Evolutionary conservation across 805 yeast species (phyloP), one percentile per base, ranked within the genome.

Genomic region (Blastobotrys parvus): DNA sequence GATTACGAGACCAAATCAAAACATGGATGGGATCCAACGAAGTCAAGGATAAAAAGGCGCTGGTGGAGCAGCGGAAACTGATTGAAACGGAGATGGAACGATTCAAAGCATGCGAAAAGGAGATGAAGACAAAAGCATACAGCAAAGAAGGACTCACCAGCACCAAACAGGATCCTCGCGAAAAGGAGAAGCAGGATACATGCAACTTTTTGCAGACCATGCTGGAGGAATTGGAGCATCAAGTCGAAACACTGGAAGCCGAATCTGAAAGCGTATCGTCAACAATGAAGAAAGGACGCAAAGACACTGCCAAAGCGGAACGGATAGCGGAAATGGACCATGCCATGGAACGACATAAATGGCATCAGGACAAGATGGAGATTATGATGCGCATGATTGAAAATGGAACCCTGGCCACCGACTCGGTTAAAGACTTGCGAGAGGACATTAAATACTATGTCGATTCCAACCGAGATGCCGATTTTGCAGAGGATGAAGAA

Each of bases 401-500:
- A 49, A 85, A 82, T 60, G 90, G 86, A 49, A 81, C 77, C 37
- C 64, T 92, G 49, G 87, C 81, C 30, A 82, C 88, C 2, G 94
- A 83, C 16, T 74, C 76, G 41, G 77, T 90, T 7, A 80, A 80
- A 53, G 80, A 72, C 18, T 76, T 87, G 45, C 80, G 81, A 58
- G 97, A 90, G 42, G 97, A 90, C 61, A 83, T 90, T 60, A 84
- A 77, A 53, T 90, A 92, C 65, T 89, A 86, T 61, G 92, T 92
- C 23, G 97, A 92, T 53, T 83, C 87, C 49, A 90, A 90, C 58
- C 92, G 83, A 62, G 96, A 88, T 44, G 89, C 80, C 3, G 95
- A 89, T 56, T 90, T 88, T 61, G 82, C 89, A 27, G 97, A 88
- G 57, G 95, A 90, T 62, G 96, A 89, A 54, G 88, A 86, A 11